Evolutionary conservation across 768 basidiomycete species (phyloP), one percentile per base, ranked within the genome.

Genomic region (Boletus reticulatus): DNA sequence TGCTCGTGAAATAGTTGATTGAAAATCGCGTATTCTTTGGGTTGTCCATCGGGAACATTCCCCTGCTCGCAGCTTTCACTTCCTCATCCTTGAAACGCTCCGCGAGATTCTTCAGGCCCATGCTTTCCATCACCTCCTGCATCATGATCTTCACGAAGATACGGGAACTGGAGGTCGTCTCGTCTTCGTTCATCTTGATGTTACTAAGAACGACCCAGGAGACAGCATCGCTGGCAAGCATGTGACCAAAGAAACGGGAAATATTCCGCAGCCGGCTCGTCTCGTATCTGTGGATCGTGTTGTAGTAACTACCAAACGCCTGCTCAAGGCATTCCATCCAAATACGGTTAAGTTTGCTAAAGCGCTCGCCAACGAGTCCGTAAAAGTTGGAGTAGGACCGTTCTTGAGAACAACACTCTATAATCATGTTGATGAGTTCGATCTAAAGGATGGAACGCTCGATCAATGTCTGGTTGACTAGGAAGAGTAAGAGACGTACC

Each of bases 331-430:
- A 81, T 43, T 94, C 92, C 55, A 88, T 90, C 95, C 96, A 99
- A 17, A 92, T 81, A 20, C 93, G 89, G 73, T 97, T 96, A 67
- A 98, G 81, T 74, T 97, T 95, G 76, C 90, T 88, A 76, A 99
- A 94, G 20, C 97, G 89, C 71, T 99, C 97, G 52, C 94, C 94
- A 59, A 97, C 80, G 20, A 98, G 84, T 13, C 97, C 97, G 66
- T 95, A 99, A 79, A 97, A 98, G n/a, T 82, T 90, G 3, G 92
- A 93, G 72, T 98, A 99, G 1, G 96, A 94, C 14, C 97, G 89
- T 71, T 98, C 97, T 77, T 99, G 97, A 2, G 97, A 98, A 72
- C 97, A 98, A 89, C 97, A 99, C 67, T 98, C 96, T 72, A 99
- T 91, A 59, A 99, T 84, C 97, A 99, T 99, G 79, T 98, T 98